These are phyloP conservation scores for Pterothamnion heteromorphum DNA, from an alignment of 31 red algal genomes.

Conservation along the genomic window DNA sequence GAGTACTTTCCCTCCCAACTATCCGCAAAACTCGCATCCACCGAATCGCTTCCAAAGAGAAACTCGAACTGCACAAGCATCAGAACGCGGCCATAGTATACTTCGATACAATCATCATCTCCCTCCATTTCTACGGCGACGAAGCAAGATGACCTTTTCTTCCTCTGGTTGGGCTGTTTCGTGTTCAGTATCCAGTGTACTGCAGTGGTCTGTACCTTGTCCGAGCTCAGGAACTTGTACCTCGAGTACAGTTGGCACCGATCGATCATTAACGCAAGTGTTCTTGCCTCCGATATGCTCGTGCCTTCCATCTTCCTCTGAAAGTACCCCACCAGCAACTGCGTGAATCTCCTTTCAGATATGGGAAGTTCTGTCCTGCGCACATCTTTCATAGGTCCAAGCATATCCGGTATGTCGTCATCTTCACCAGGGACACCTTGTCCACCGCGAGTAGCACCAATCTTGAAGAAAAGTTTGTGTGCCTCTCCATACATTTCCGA, in stretches of 20 bases:
- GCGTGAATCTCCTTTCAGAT: background rate
- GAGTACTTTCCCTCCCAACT: background rate
- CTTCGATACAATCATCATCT: background rate
- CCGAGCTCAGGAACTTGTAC: background rate
- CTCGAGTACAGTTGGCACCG: background rate
- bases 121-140: background rate
- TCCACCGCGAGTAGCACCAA: background rate
- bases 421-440: background rate
- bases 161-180: background rate
- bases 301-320: background rate
- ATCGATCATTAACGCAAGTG: background rate
- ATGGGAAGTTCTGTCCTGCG: background rate
- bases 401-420: background rate
- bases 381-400: background rate
- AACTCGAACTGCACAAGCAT: background rate
- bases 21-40: background rate
- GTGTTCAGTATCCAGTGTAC: background rate
- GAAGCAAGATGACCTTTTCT: background rate
- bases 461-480: background rate
- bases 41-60: background rate
- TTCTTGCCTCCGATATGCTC: background rate
- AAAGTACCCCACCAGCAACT: background rate
- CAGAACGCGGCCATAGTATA: constrained; percentile 21
- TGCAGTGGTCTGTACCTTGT: background rate
- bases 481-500: background rate